These are phyloP conservation scores for Phyllosticta ampelicida DNA, from an alignment of 2,329 filamentous ascomycete genomes.

Conservation along the genomic window DNA sequence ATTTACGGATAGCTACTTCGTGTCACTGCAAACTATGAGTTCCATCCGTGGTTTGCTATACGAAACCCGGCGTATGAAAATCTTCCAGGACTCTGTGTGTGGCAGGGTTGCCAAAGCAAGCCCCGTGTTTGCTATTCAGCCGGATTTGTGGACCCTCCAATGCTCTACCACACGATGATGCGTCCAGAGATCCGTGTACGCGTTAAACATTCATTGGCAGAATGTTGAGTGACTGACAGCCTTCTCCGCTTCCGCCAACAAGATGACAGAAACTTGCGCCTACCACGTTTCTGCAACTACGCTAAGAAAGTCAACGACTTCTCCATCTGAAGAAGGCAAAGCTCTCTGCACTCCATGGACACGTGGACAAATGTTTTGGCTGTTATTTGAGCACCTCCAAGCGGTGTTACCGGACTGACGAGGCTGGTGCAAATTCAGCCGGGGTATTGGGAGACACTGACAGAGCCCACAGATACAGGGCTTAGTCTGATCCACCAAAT, in stretches of 20 bases:
- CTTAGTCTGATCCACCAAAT: background rate
- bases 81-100: background rate
- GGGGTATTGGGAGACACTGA: background rate
- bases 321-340: background rate
- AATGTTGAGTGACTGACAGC: background rate
- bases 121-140: background rate
- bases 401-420: background rate
- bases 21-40: background rate
- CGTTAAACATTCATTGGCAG: background rate
- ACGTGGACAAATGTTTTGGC: background rate
- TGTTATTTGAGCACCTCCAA: background rate
- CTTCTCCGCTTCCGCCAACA: background rate
- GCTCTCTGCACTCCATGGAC: background rate
- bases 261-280: background rate
- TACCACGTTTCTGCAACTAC: background rate
- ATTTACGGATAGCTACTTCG: background rate
- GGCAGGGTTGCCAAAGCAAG: background rate
- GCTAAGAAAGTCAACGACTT: background rate
- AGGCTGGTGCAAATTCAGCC: background rate
- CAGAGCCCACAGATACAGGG: background rate
- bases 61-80: background rate
- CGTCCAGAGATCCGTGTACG: background rate
- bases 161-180: background rate
- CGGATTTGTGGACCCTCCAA: background rate
- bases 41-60: background rate